phyloP scores from a whole-genome alignment of 257 asterid genomes.

The Coffea canephora region DNA sequence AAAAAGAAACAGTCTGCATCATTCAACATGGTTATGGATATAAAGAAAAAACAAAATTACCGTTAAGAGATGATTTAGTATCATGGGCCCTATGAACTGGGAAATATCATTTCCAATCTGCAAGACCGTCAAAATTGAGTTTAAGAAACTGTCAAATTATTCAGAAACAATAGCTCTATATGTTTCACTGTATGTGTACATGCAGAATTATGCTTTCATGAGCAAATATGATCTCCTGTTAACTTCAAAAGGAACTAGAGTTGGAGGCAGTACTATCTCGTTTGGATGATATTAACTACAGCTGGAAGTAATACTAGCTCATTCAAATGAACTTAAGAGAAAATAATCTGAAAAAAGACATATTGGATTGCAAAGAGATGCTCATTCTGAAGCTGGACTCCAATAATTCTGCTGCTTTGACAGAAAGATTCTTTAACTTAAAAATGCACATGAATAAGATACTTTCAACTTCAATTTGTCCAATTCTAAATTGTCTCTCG shows the following conservation, averaged over 20 bases:
- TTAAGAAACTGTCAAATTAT: background rate
- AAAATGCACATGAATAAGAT: too few species aligned
- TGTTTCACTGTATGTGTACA: background rate
- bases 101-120: constrained; percentile 85
- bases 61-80: constrained; percentile 71
- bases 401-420: background rate
- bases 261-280: background rate
- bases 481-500: too few species aligned
- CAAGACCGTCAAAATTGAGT: constrained; percentile 19
- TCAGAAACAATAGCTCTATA: background rate
- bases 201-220: background rate
- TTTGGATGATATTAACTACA: background rate
- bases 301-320: too few species aligned
- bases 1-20: background rate
- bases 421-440: background rate
- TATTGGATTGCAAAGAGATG: background rate
- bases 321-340: background rate
- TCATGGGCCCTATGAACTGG: constrained; percentile 81
- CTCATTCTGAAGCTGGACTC: background rate
- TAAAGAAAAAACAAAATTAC: constrained; percentile 25
- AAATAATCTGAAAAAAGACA: background rate
- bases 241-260: background rate
- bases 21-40: background rate
- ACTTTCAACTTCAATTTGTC: too few species aligned
- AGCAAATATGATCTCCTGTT: background rate